Conservation (phyloP, 2,329 filamentous ascomycete species). For the Aurifilum marmelostoma region DNA sequence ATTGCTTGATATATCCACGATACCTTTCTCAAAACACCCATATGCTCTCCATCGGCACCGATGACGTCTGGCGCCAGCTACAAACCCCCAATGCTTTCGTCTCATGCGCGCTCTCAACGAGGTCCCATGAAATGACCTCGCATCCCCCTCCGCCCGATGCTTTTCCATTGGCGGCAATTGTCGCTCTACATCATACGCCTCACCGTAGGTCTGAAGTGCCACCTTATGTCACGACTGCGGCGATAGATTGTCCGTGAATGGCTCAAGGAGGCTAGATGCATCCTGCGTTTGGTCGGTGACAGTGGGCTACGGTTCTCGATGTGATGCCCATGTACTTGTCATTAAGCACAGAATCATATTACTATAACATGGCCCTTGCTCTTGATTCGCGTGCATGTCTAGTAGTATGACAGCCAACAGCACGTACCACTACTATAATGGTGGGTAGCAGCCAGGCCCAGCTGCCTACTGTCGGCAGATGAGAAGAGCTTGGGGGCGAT, state of each 20-base stretch:
- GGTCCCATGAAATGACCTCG: neutral
- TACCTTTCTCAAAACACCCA: too few relatives aligned
- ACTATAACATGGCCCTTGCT: neutral
- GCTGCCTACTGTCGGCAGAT: neutral
- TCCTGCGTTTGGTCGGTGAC: neutral
- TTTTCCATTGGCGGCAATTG: conserved; percentile 4
- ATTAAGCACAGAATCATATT: neutral
- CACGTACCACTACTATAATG: neutral
- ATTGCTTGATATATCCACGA: too few relatives aligned
- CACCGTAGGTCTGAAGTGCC: neutral
- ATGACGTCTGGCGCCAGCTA: neutral
- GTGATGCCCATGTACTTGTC: neutral
- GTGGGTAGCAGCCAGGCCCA: neutral
- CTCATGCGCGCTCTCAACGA: neutral
- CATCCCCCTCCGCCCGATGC: neutral
- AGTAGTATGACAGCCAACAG: neutral
- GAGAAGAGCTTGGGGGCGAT: neutral
- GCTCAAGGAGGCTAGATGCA: neutral
- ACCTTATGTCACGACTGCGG: neutral
- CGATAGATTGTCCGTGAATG: neutral
- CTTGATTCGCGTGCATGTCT: neutral
- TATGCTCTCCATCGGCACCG: neutral
- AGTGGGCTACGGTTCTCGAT: too few relatives aligned
- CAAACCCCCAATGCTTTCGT: neutral
- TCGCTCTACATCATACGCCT: neutral